Evolutionary conservation across 257 asterid species (phyloP).

Genomic region (Striga asiatica): DNA sequence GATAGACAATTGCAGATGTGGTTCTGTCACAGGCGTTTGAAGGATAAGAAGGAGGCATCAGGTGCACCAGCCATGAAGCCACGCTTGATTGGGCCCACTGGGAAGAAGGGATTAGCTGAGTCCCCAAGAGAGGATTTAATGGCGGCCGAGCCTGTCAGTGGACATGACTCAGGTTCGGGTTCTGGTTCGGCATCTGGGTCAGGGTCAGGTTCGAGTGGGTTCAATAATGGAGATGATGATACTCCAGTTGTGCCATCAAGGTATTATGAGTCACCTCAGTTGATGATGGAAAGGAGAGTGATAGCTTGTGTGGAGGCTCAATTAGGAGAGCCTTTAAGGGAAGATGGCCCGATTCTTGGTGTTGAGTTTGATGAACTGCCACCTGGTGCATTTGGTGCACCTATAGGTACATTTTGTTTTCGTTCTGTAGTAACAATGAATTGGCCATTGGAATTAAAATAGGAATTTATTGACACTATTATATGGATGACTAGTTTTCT

Average conservation of each 20-base stretch:
- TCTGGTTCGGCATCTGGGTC: slow-evolving; percentile 58
- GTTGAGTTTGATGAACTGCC: slow-evolving; percentile 91
- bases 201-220: slow-evolving; percentile 75
- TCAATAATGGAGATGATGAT: slow-evolving; percentile 54
- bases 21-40: slow-evolving; percentile 96
- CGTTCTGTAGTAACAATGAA: slow-evolving; percentile 5
- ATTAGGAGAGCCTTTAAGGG: slow-evolving; percentile 80
- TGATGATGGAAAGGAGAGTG: slow-evolving; percentile 59
- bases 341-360: slow-evolving; percentile 85
- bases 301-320: slow-evolving; percentile 89
- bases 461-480: not conserved
- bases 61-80: slow-evolving; percentile 53
- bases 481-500: not conserved
- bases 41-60: slow-evolving; percentile 82
- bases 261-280: slow-evolving; percentile 61
- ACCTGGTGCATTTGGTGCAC: slow-evolving; percentile 95
- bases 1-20: slow-evolving; percentile 99
- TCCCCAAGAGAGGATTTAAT: slow-evolving; percentile 45
- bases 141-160: slow-evolving; percentile 45
- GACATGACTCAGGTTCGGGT: slow-evolving; percentile 38
- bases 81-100: slow-evolving; percentile 29
- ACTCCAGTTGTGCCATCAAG: slow-evolving; percentile 36
- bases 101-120: slow-evolving; percentile 37
- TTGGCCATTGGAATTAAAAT: not conserved
- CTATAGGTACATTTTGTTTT: slow-evolving; percentile 50